Evolutionary conservation across 768 basidiomycete species (phyloP).

Genomic region (Naganishia onofrii): DNA sequence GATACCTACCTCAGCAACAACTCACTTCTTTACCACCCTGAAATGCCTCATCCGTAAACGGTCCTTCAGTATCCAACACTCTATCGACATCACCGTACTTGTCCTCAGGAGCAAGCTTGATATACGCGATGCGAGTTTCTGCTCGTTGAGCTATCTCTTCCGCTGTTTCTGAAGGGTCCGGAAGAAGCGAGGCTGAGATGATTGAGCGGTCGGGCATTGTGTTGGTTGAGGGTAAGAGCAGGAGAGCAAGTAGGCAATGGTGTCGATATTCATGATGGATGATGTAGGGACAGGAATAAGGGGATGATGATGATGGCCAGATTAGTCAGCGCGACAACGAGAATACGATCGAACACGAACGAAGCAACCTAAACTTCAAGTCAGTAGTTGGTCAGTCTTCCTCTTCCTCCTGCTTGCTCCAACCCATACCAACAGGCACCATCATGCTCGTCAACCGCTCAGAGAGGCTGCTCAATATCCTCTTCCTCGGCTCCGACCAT

Average conservation of each 20-base stretch:
- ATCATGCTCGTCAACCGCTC: not conserved
- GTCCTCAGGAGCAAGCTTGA: constrained; percentile 14
- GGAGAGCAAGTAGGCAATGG: too few species aligned
- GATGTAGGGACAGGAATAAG: too few species aligned
- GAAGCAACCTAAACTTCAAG: too few species aligned
- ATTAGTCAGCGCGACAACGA: too few species aligned
- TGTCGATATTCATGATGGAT: too few species aligned
- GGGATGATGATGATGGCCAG: too few species aligned
- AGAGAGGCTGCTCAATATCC: not conserved
- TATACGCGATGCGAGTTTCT: not conserved
- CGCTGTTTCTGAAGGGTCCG: not conserved
- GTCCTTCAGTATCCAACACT: constrained; percentile 78
- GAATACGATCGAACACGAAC: too few species aligned
- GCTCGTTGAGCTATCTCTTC: constrained; percentile 3
- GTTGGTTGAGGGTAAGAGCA: too few species aligned
- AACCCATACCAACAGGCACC: too few species aligned
- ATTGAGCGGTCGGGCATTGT: constrained; percentile 7
- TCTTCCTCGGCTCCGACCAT: constrained; percentile 84
- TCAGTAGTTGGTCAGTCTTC: too few species aligned
- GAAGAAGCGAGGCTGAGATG: not conserved
- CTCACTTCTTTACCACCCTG: constrained; percentile 74
- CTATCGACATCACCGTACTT: constrained; percentile 78
- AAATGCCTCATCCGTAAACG: constrained; percentile 77
- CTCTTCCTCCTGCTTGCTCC: too few species aligned
- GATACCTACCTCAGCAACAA: not conserved